Evolutionary conservation across 2,329 filamentous ascomycete species (phyloP).

Genomic region (Talaromyces sp.): DNA sequence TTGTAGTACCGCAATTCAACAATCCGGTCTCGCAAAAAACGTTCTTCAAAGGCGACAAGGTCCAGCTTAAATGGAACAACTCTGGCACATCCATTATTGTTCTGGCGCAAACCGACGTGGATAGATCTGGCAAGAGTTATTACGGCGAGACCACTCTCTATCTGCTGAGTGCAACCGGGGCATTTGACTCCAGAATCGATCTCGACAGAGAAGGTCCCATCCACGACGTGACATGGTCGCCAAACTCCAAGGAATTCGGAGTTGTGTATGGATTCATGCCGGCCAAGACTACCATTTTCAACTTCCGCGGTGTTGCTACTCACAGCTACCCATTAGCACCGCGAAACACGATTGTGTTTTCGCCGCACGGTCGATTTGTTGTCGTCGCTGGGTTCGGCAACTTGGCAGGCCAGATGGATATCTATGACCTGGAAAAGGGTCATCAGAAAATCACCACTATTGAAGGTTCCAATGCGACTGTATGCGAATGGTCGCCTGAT

Average conservation of each 20-base stretch:
- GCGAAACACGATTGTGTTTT: constrained; percentile 93
- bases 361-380: constrained; percentile 86
- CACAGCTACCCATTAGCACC: constrained; percentile 83
- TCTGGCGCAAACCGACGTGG: constrained; percentile 93
- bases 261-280: constrained; percentile 98
- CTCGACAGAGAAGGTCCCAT: constrained; percentile 97
- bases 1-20: constrained; percentile 81
- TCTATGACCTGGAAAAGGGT: constrained; percentile 93
- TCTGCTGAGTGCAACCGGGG: constrained; percentile 82
- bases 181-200: constrained; percentile 85
- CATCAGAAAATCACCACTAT: constrained; percentile 90
- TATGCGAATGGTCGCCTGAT: constrained; percentile 96
- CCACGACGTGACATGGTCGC: constrained; percentile 97
- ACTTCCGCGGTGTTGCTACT: constrained; percentile 72
- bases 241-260: constrained; percentile 94
- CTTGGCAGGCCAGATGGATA: constrained; percentile 92
- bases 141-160: constrained; percentile 98
- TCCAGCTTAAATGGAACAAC: constrained; percentile 96
- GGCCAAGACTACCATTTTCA: constrained; percentile 98
- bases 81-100: constrained; percentile 87
- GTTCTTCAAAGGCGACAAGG: constrained; percentile 99
- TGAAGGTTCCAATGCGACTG: constrained; percentile 89
- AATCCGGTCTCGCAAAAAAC: constrained; percentile 90
- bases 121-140: constrained; percentile 98
- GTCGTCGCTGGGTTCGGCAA: constrained; percentile 96